Base-by-base conservation (phyloP, 108 stramenopile genomes). In the Conticribra guillardii region DNA sequence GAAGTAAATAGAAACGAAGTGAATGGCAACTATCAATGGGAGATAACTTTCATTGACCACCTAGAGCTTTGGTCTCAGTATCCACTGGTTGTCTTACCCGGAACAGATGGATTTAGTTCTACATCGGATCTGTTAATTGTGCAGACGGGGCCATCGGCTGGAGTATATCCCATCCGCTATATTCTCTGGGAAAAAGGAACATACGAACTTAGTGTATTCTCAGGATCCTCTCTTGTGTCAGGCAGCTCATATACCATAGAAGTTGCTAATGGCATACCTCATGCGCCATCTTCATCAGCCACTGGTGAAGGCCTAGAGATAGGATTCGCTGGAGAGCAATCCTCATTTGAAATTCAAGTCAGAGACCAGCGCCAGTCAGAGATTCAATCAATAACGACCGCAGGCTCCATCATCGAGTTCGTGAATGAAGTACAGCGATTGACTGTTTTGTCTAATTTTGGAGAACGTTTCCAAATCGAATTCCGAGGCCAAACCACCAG, bases 81-180 rank as follows among this genome's bases (percentile, higher is more conserved):
- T 50, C 64, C 84, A n/a, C 58, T 89, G 5, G 31, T 29, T 31
- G 64, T 88, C 3, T n/a, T 87, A 26, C 61, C 71, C 0, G 59
- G 78, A 5, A 68, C 75, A 4, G 75, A 80, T 45, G 71, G 77
- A 19, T 72, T 59, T 30, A 44, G 1, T 33, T 21, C 61, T 21
- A 69, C 71, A 4, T 56, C 69, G 5, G 45, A 67, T 52, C 24
- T 26, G 2, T 49, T 79, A 17, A 16, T 32, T 9, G 59, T 81
- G n/a, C 23, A 44, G 50, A 82, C 75, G 49, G 47, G 41, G 15
- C 32, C 82, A 5, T 58, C 55, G 0, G 34, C 73, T 50, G 92
- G 92, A 2, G 4, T 71, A 17, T 92, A 95, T 67, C 93, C 93
- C 3, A 69, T 91, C 24, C 48, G 55, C 48, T 95, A 86, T 69